Evolutionary conservation across 768 basidiomycete species (phyloP).

Genomic region (Naganishia randhawae): DNA sequence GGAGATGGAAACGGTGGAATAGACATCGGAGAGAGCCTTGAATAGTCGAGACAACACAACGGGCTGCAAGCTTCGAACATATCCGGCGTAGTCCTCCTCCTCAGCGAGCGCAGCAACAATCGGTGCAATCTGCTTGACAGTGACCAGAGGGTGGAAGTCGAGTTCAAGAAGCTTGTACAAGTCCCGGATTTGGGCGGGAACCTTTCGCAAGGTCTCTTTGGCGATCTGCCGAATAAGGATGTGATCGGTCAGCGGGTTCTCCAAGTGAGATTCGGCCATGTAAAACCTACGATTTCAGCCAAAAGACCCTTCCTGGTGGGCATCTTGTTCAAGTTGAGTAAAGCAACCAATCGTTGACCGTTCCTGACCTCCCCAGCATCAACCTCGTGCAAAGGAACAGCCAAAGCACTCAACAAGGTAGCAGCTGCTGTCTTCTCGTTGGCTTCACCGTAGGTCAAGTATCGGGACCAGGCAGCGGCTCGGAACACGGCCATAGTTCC

Average conservation of each 20-base stretch:
- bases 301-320: conserved; percentile 84
- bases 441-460: conserved; percentile 58
- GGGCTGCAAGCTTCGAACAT: conserved; percentile 82
- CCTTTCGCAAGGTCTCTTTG: conserved; percentile 70
- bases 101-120: conserved; percentile 59
- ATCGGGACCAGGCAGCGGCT: conserved; percentile 90
- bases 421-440: conserved; percentile 72
- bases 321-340: conserved; percentile 75
- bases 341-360: conserved; percentile 67
- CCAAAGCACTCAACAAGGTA: conserved; percentile 85
- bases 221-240: conserved; percentile 58
- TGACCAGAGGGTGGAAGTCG: conserved; percentile 84
- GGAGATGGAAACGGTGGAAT: conserved; percentile 75
- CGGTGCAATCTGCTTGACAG: conserved; percentile 73
- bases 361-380: conserved; percentile 60
- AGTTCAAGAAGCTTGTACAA: conserved; percentile 87
- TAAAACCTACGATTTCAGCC: conserved; percentile 70
- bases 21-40: conserved; percentile 86
- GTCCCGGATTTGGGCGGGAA: conserved; percentile 67
- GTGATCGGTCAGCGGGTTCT: not conserved
- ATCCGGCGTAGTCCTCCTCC: conserved; percentile 67
- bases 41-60: conserved; percentile 87
- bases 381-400: conserved; percentile 69
- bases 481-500: conserved; percentile 70
- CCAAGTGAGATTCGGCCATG: conserved; percentile 24